Conservation (phyloP, 129 eudicot species). For the Flaveria bidentis region DNA sequence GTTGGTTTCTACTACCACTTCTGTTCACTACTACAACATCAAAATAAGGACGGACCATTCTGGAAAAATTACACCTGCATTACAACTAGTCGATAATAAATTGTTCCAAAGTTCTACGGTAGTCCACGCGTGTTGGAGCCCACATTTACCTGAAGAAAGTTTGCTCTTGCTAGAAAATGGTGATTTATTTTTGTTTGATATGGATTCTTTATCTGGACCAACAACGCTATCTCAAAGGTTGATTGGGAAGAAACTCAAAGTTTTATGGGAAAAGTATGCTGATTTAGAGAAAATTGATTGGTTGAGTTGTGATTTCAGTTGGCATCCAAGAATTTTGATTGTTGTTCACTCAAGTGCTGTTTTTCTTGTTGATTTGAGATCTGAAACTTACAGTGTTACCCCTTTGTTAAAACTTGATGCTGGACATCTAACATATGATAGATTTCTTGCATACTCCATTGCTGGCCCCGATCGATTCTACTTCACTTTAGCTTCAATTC, state of each 20-base stretch:
- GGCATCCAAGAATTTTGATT: conserved; percentile 71
- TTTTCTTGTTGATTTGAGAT: conserved; percentile 67
- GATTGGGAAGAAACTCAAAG: conserved; percentile 34
- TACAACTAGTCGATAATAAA: conserved; percentile 40
- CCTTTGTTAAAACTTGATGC: conserved; percentile 51
- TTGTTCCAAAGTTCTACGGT: conserved; percentile 39
- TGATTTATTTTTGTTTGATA: conserved; percentile 62
- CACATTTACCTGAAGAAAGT: conserved; percentile 66
- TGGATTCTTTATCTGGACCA: conserved; percentile 27
- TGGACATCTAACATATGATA: conserved; percentile 31
- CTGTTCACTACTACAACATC: conserved; percentile 49
- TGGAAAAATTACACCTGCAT: conserved; percentile 23
- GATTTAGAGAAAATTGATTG: conserved; percentile 42
- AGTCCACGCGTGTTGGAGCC: conserved; percentile 80
- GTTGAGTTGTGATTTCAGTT: conserved; percentile 81
- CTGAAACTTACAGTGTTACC: conserved; percentile 27
- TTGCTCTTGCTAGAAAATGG: conserved; percentile 59
- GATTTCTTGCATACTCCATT: conserved; percentile 56
- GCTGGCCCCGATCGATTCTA: conserved; percentile 47
- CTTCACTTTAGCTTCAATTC: conserved; percentile 54
- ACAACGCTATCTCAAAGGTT: conserved; percentile 17
- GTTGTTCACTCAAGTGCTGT: conserved; percentile 48
- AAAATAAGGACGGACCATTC: conserved; percentile 20
- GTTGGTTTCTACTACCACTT: conserved; percentile 41
- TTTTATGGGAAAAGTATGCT: conserved; percentile 37